Evolutionary conservation across 2,329 filamentous ascomycete species (phyloP), one percentile per base, ranked within the genome.

Genomic region (Ceratocystis huliohia): DNA sequence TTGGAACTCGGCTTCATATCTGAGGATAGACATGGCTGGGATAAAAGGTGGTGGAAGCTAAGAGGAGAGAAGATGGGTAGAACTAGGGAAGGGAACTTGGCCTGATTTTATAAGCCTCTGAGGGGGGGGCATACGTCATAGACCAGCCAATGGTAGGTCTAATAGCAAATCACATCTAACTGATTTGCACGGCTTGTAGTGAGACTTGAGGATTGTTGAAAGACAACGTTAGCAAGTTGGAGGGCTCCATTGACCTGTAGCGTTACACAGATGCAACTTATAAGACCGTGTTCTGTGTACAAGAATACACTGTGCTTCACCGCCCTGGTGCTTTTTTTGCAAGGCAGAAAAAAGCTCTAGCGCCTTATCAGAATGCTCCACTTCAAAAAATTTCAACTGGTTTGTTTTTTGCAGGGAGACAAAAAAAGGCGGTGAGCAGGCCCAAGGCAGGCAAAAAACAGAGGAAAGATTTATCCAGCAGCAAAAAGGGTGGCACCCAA

Each of bases 371-470:
- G 46, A 15, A 15, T 65, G 63, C 66, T 65, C 66, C 66, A 65
- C 66, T 63, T 57, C 56, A 28, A 61, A 68, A 67, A 68, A 65
- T 64, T 68, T 66, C 63, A 56, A 64, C 45, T 44, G 4, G 13
- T 1, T 15, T 41, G 37, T 33, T 41, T 56, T 56, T 33, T 22
- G 20, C 30, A 53, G 63, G 30, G n/a, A 37, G 64, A 62, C 53
- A 68, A 63, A 65, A 71, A 69, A 72, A 70, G 69, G 69, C 70
- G 33, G 22, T n/a, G 25, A 28, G 45, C 61, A 61, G 56, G 28
- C 45, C 30, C 15, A 7, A 50, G 22, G 7, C n/a, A 62, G 41
- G 45, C 46, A 53, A 22, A 22, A 30, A 33, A 45, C 17, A 37
- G 17, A n/a, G 64, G 28, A 44, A n/a, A 30, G 61, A 57, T 56